Percentiles rank a stretch among this genome's conserved stretches.
phyloP scores from a whole-genome alignment of 306 rosid species.

The Trifolium repens region DNA sequence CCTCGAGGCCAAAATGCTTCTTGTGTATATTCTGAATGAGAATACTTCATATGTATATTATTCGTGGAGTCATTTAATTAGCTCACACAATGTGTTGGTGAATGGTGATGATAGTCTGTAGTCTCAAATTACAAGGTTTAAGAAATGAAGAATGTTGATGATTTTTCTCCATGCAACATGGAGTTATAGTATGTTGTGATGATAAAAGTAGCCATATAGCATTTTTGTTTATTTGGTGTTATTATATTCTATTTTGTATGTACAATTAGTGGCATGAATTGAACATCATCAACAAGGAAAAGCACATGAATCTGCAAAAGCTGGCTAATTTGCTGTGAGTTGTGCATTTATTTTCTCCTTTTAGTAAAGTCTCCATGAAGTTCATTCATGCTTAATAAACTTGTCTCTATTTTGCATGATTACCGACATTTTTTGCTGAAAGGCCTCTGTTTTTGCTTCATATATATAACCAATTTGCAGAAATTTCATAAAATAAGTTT shows the following conservation, averaged over 20 bases:
- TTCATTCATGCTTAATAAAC: slow-evolving; percentile 13
- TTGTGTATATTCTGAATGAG: slow-evolving; percentile 69
- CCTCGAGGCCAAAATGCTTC: slow-evolving; percentile 64
- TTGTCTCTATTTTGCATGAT: slow-evolving; percentile 33
- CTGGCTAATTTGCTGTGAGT: slow-evolving; percentile 26
- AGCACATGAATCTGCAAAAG: slow-evolving; percentile 28
- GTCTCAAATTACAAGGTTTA: slow-evolving; percentile 48
- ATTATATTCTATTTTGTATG: slow-evolving; percentile 38
- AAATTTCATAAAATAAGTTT: slow-evolving; percentile 29
- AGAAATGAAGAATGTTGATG: slow-evolving; percentile 53
- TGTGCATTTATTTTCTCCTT: slow-evolving; percentile 29
- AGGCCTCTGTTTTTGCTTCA: slow-evolving; percentile 13
- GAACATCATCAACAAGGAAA: slow-evolving; percentile 31
- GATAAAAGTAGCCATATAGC: slow-evolving; percentile 25
- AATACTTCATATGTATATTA: slow-evolving; percentile 71
- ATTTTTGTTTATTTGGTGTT: slow-evolving; percentile 38
- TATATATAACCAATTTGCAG: slow-evolving; percentile 27
- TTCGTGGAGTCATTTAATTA: slow-evolving; percentile 50
- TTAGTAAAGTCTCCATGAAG: slow-evolving; percentile 9
- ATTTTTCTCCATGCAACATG: slow-evolving; percentile 50
- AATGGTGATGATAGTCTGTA: slow-evolving; percentile 35
- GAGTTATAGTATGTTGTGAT: slow-evolving; percentile 41
- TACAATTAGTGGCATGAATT: slow-evolving; percentile 31
- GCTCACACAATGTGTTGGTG: slow-evolving; percentile 52
- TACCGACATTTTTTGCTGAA: slow-evolving; percentile 25